Evolutionary conservation across 768 basidiomycete genomes (phyloP).

Genomic region (Leccinellum luteum): DNA sequence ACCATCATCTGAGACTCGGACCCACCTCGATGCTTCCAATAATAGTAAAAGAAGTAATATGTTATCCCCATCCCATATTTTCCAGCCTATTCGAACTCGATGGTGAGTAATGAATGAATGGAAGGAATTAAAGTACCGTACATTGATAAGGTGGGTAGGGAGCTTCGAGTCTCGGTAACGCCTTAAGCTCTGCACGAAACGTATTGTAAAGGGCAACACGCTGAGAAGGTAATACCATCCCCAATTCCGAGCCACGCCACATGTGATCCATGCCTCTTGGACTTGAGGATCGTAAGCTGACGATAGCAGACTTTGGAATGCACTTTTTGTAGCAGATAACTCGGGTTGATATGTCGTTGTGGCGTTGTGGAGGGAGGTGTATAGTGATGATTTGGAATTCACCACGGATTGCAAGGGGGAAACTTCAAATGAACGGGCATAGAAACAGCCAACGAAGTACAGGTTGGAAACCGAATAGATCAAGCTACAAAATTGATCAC

Average conservation of each 20-base stretch:
- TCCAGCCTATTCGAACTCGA: conserved; percentile 55
- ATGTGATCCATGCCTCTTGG: conserved; percentile 41
- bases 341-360: background rate
- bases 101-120: background rate
- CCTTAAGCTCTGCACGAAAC: conserved; percentile 81
- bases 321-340: background rate
- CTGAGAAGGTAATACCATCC: conserved; percentile 55
- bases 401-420: background rate
- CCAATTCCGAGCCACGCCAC: conserved; percentile 51
- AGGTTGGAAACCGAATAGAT: conserved; percentile 69
- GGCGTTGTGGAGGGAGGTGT: background rate
- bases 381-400: no score
- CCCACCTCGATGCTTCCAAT: conserved; percentile 71
- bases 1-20: background rate
- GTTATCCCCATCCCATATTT: conserved; percentile 74
- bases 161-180: conserved; percentile 79
- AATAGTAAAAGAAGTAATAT: conserved; percentile 63
- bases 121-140: conserved; percentile 23
- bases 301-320: background rate
- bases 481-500: conserved; percentile 81
- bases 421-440: conserved; percentile 33
- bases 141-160: conserved; percentile 84
- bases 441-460: conserved; percentile 72
- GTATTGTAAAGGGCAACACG: conserved; percentile 65
- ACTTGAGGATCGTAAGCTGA: conserved; percentile 33